These are phyloP conservation scores for Nothomitra cinnamomea DNA, from an alignment of 2,329 filamentous ascomycete species.

Conservation along the genomic window DNA sequence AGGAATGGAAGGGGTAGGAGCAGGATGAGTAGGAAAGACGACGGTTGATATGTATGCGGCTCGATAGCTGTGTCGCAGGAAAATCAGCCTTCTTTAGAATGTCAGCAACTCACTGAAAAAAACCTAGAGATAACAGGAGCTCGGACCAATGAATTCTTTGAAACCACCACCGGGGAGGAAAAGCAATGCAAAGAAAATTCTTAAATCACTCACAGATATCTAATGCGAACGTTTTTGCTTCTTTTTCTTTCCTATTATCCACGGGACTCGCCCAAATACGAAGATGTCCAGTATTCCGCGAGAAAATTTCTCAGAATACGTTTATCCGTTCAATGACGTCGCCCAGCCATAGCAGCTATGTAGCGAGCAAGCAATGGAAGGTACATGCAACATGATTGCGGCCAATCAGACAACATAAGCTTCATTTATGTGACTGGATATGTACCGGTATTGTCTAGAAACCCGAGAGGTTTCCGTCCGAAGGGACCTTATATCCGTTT, in stretches of 20 bases:
- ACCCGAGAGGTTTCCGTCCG: too few species aligned
- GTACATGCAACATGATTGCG: neutral
- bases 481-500: too few species aligned
- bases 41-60: neutral
- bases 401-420: neutral
- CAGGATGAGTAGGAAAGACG: neutral
- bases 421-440: neutral
- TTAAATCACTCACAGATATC: neutral
- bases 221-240: neutral
- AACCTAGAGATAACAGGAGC: neutral
- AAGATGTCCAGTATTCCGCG: neutral
- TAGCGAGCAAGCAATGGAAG: neutral
- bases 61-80: neutral
- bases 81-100: too few species aligned
- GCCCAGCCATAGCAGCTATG: neutral
- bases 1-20: neutral
- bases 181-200: neutral
- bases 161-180: neutral
- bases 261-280: too few species aligned
- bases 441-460: neutral
- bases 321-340: neutral
- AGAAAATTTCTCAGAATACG: neutral
- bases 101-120: neutral
- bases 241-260: neutral
- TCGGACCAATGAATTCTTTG: neutral